Evolutionary conservation across 2,329 filamentous ascomycete species (phyloP).

Genomic region (Didymella pinodella): DNA sequence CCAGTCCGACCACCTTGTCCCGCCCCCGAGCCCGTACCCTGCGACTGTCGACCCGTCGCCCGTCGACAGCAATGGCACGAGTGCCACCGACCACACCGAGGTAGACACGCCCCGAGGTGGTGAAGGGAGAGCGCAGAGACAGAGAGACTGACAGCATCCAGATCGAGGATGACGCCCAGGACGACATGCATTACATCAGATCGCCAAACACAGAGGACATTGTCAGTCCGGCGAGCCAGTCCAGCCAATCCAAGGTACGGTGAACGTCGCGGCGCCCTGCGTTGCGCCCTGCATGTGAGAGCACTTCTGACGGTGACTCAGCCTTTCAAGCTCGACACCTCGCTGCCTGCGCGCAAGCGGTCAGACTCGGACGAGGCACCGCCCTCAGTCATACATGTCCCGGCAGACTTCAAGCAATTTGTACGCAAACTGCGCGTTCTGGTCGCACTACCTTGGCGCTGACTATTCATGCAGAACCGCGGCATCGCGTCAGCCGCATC

Average conservation of each 20-base stretch:
- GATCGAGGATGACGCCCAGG: slow-evolving; percentile 79
- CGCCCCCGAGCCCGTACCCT: slow-evolving; percentile 62
- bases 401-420: slow-evolving; percentile 82
- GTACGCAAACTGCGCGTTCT: slow-evolving; percentile 55
- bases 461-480: slow-evolving; percentile 41
- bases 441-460: slow-evolving; percentile 44
- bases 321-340: slow-evolving; percentile 58
- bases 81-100: slow-evolving; percentile 81
- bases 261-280: slow-evolving; percentile 12
- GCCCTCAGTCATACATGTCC: slow-evolving; percentile 89
- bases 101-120: slow-evolving; percentile 23
- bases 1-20: slow-evolving; percentile 56
- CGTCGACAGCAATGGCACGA: slow-evolving; percentile 84
- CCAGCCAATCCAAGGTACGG: slow-evolving; percentile 43
- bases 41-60: slow-evolving; percentile 80
- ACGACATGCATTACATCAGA: slow-evolving; percentile 49
- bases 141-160: slow-evolving; percentile 35
- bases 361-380: slow-evolving; percentile 77
- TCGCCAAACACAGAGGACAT: slow-evolving; percentile 49
- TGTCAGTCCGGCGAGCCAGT: slow-evolving; percentile 45
- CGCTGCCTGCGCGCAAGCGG: slow-evolving; percentile 49
- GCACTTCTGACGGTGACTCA: slow-evolving; percentile 26
- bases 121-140: neutral
- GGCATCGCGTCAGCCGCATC: slow-evolving; percentile 40
- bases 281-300: slow-evolving; percentile 5